phyloP scores from a whole-genome alignment of 192 early-diverging fungal species.

The Coemansia sp. region DNA sequence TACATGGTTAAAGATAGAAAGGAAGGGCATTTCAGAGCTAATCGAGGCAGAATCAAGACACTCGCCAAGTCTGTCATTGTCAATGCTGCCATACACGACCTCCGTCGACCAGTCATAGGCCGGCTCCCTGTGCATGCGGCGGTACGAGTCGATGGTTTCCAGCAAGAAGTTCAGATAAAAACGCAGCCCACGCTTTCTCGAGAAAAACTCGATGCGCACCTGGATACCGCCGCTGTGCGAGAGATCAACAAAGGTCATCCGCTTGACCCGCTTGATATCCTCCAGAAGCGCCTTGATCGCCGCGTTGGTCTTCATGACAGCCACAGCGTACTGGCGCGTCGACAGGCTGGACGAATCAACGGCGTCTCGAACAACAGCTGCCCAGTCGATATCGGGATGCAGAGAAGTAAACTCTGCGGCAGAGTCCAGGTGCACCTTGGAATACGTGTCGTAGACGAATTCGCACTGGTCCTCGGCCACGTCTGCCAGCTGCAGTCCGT shows the following conservation, averaged over 20 bases:
- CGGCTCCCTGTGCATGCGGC: constrained; percentile 22
- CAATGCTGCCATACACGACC: constrained; percentile 37
- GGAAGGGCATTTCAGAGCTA: constrained; percentile 19
- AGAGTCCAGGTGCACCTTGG: constrained; percentile 34
- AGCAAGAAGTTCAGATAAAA: constrained; percentile 45
- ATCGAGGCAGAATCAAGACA: constrained; percentile 32
- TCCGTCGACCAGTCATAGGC: constrained; percentile 41
- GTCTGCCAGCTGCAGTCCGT: constrained; percentile 36
- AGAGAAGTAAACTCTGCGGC: constrained; percentile 46
- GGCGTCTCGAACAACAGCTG: constrained; percentile 26
- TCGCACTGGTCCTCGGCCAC: constrained; percentile 33
- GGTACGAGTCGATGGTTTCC: constrained; percentile 24
- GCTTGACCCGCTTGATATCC: constrained; percentile 37
- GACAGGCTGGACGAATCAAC: constrained; percentile 11
- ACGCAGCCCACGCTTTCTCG: constrained; percentile 32
- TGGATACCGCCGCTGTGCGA: constrained; percentile 33
- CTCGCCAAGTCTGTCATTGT: constrained; percentile 11
- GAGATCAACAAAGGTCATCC: constrained; percentile 44
- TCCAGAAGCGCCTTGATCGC: constrained; percentile 39
- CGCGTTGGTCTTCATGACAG: constrained; percentile 44
- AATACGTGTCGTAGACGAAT: constrained; percentile 47
- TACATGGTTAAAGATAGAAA: constrained; percentile 49
- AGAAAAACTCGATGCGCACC: constrained; percentile 47
- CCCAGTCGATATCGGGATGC: constrained; percentile 53
- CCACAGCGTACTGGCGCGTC: constrained; percentile 37